phyloP scores from a whole-genome alignment of 208 protist species.

The Leishmania arabica region DNA sequence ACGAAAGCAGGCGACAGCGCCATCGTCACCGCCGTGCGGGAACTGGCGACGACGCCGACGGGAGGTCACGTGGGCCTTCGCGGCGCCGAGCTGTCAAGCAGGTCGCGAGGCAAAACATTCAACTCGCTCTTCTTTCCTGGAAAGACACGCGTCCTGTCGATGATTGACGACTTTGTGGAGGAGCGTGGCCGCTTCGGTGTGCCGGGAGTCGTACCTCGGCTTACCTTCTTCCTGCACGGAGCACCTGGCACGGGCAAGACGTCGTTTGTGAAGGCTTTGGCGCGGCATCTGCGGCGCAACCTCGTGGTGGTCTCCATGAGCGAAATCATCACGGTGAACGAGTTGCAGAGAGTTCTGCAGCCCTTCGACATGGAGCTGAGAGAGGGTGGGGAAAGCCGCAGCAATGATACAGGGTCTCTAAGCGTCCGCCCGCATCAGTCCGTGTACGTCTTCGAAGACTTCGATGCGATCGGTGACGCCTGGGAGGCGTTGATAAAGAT shows the following conservation, averaged over 20 bases:
- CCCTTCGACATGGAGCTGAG: conserved; percentile 28
- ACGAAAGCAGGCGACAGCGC: not conserved
- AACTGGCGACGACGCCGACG: not conserved
- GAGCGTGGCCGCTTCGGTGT: conserved; percentile 69
- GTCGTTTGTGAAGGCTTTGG: conserved; percentile 85
- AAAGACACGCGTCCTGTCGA: conserved; percentile 61
- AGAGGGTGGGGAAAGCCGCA: conserved; percentile 25
- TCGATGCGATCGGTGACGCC: conserved; percentile 61
- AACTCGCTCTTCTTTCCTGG: conserved; percentile 81
- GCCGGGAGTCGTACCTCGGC: conserved; percentile 60
- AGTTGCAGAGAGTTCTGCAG: conserved; percentile 61
- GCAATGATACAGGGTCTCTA: not conserved
- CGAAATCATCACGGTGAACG: conserved; percentile 65
- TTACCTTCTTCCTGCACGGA: conserved; percentile 89
- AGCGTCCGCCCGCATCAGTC: conserved; percentile 46
- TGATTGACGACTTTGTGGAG: conserved; percentile 71
- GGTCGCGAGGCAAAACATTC: conserved; percentile 59
- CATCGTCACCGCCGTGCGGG: not conserved
- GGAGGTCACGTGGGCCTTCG: conserved; percentile 20
- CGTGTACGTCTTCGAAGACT: conserved; percentile 87
- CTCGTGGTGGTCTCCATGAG: conserved; percentile 77
- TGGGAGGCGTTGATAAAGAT: conserved; percentile 13
- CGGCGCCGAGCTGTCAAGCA: not conserved
- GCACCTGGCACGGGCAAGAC: conserved; percentile 95
- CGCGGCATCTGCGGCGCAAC: conserved; percentile 65